Percentiles rank a stretch among this genome's conserved stretches.
phyloP scores from a whole-genome alignment of 2,329 filamentous ascomycete species.

The Exophiala bonariae region DNA sequence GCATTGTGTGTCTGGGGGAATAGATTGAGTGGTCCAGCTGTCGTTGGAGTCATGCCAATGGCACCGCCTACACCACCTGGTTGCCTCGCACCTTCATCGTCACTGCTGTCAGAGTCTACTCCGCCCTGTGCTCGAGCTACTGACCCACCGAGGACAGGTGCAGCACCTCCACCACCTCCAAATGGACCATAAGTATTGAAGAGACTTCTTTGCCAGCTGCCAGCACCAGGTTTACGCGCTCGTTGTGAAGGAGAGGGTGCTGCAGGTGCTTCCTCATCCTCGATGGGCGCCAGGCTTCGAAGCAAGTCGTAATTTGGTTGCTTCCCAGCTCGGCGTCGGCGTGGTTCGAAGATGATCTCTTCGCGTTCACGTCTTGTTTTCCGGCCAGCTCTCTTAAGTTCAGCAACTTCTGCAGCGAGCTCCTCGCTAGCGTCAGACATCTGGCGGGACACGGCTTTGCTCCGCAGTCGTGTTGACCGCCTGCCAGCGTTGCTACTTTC shows the following conservation, averaged over 20 bases:
- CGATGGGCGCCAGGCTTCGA: constrained; percentile 55
- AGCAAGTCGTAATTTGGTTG: constrained; percentile 29
- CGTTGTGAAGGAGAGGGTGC: constrained; percentile 69
- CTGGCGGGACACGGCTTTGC: constrained; percentile 46
- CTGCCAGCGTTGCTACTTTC: constrained; percentile 47
- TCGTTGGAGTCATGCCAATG: constrained; percentile 63
- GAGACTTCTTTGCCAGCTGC: constrained; percentile 73
- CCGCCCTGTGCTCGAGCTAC: constrained; percentile 73
- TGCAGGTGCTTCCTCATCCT: constrained; percentile 69
- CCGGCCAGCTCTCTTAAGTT: constrained; percentile 50
- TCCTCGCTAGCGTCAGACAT: constrained; percentile 51
- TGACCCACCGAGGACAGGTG: constrained; percentile 63
- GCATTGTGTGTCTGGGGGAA: constrained; percentile 58
- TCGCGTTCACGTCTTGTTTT: constrained; percentile 33
- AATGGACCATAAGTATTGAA: constrained; percentile 93
- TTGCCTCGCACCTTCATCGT: constrained; percentile 78
- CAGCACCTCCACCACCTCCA: constrained; percentile 74
- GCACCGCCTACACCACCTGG: constrained; percentile 57
- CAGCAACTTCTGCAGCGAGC: constrained; percentile 59
- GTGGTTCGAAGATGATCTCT: constrained; percentile 32
- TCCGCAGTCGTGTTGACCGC: constrained; percentile 53
- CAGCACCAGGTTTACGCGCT: constrained; percentile 58
- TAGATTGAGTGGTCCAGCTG: constrained; percentile 53
- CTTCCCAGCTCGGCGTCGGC: constrained; percentile 24
- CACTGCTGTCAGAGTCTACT: constrained; percentile 92